Conservation (phyloP, 1,284 basidiomycete genomes). For the Ceratobasidium sp. region DNA sequence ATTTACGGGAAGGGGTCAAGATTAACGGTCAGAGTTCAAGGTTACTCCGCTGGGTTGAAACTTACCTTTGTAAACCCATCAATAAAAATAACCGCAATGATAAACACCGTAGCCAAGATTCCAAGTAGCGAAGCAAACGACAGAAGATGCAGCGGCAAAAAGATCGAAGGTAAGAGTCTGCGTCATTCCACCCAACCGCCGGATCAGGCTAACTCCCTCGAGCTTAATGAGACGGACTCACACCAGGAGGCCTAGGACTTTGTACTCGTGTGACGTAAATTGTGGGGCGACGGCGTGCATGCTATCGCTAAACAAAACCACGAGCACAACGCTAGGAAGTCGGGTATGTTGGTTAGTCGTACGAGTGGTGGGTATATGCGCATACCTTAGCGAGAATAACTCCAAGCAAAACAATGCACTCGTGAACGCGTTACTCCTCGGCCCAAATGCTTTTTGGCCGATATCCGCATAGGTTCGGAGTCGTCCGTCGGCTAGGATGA, state of each 20-base stretch:
- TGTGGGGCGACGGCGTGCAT: slow-evolving; percentile 78
- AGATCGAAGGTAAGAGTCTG: slow-evolving; percentile 85
- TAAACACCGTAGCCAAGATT: slow-evolving; percentile 81
- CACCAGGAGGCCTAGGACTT: slow-evolving; percentile 80
- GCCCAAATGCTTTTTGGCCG: slow-evolving; percentile 87
- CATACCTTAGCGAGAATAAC: slow-evolving; percentile 82
- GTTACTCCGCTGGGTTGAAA: neutral
- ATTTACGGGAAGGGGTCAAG: neutral
- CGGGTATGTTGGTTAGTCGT: slow-evolving; percentile 2
- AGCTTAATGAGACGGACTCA: slow-evolving; percentile 57
- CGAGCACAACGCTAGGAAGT: slow-evolving; percentile 76
- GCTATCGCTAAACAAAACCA: slow-evolving; percentile 90
- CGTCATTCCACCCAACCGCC: neutral
- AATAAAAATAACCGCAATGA: slow-evolving; percentile 84
- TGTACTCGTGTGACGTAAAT: slow-evolving; percentile 79
- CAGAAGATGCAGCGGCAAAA: slow-evolving; percentile 85
- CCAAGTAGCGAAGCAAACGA: slow-evolving; percentile 90
- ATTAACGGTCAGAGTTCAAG: neutral
- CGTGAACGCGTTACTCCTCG: slow-evolving; percentile 74
- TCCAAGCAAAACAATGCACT: slow-evolving; percentile 87
- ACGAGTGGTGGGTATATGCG: slow-evolving; percentile 45
- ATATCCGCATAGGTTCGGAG: slow-evolving; percentile 91
- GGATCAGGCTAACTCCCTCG: neutral
- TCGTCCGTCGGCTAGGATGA: slow-evolving; percentile 78
- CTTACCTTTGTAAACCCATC: slow-evolving; percentile 83